Evolutionary conservation across 2,329 filamentous ascomycete species (phyloP).

Genomic region (Fusarium albosuccineum): DNA sequence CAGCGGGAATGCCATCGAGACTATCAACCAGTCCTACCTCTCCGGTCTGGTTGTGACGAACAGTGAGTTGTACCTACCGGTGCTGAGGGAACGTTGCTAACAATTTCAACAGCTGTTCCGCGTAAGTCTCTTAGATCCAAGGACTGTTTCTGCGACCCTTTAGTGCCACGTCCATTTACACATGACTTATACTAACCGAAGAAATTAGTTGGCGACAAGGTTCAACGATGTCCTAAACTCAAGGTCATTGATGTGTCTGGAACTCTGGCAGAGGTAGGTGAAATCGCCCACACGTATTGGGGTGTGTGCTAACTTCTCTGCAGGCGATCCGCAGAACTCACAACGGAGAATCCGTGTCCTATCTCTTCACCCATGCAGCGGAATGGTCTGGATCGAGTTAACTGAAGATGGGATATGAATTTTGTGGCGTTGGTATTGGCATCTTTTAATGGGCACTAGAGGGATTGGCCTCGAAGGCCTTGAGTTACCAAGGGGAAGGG

Average conservation of each 20-base stretch:
- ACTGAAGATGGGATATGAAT: neutral
- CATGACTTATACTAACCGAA: neutral
- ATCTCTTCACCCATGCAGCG: conserved; percentile 75
- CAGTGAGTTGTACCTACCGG: neutral
- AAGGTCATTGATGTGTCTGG: conserved; percentile 92
- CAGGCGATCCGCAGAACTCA: conserved; percentile 75
- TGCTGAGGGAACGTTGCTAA: neutral
- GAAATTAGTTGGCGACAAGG: conserved; percentile 75
- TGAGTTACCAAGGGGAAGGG: too few species aligned
- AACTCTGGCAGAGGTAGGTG: conserved; percentile 73
- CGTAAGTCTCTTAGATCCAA: neutral
- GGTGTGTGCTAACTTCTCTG: conserved; percentile 12
- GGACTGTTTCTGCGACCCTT: neutral
- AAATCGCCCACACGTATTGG: neutral
- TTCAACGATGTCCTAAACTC: conserved; percentile 80
- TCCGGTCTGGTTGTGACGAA: conserved; percentile 3
- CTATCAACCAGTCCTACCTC: conserved; percentile 10
- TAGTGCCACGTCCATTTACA: neutral
- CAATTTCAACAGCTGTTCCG: neutral
- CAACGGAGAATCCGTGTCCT: conserved; percentile 74
- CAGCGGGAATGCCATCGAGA: conserved; percentile 64
- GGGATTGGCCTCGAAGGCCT: too few species aligned
- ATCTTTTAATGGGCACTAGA: too few species aligned
- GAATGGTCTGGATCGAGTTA: neutral
- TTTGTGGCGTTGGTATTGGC: neutral